phyloP scores from a whole-genome alignment of 148 eudicot genomes.

The Suaeda aralocaspica region DNA sequence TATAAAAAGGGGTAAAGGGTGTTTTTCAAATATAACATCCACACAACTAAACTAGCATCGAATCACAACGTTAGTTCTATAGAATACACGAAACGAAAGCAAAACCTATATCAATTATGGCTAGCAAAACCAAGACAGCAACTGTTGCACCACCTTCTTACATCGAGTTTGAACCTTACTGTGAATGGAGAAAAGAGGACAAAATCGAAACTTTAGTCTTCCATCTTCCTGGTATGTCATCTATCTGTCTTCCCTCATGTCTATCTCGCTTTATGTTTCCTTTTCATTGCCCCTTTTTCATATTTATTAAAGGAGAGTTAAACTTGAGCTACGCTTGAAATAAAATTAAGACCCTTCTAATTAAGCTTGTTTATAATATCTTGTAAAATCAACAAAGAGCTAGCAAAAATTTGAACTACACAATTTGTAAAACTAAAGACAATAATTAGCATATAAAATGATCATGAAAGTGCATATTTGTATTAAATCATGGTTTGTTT shows the following conservation, averaged over 20 bases:
- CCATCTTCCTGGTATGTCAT: slow-evolving; percentile 34
- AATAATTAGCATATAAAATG: no score
- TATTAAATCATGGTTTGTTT: not conserved
- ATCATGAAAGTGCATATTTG: not conserved
- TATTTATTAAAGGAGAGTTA: no score
- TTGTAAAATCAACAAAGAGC: no score
- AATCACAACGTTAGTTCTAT: not conserved
- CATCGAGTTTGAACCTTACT: slow-evolving; percentile 33
- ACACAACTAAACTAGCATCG: slow-evolving; percentile 4
- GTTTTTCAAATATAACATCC: not conserved
- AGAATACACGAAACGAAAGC: not conserved
- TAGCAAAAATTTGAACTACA: no score
- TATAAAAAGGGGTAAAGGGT: slow-evolving; percentile 8
- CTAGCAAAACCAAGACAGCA: slow-evolving; percentile 18
- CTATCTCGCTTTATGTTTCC: not conserved
- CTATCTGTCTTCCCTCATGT: no score
- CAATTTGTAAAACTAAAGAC: no score
- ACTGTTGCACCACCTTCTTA: slow-evolving; percentile 17
- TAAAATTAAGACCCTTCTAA: no score
- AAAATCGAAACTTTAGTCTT: slow-evolving; percentile 23
- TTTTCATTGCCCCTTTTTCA: not conserved
- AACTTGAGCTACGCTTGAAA: no score
- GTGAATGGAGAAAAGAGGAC: slow-evolving; percentile 29
- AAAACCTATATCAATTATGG: not conserved
- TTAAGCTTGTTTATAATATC: no score